Conservation (phyloP, 192 early-diverging fungal genomes). For the Borealophlyctis nickersoniae region DNA sequence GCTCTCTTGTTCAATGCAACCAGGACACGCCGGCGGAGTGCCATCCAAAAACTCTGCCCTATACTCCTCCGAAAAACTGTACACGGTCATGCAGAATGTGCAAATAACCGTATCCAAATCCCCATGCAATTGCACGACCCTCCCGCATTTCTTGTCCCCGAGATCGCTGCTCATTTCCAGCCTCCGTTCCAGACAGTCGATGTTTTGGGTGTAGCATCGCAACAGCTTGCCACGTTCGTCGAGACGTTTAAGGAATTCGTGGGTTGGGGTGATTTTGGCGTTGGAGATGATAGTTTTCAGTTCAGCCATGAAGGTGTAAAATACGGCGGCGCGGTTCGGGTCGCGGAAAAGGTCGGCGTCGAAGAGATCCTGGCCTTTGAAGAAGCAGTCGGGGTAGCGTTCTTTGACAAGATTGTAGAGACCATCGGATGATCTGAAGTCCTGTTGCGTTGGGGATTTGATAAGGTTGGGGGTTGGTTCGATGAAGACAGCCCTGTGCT, state of each 20-base stretch:
- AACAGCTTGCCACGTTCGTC: constrained; percentile 73
- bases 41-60: constrained; percentile 68
- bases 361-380: constrained; percentile 80
- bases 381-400: constrained; percentile 65
- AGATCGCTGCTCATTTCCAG: constrained; percentile 42
- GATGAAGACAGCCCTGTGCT: neutral
- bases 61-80: constrained; percentile 50
- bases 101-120: constrained; percentile 83
- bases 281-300: constrained; percentile 68
- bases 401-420: constrained; percentile 82
- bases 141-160: constrained; percentile 47
- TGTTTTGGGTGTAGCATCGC: constrained; percentile 94
- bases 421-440: constrained; percentile 79
- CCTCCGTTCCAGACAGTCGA: constrained; percentile 85
- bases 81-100: constrained; percentile 73
- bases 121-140: constrained; percentile 91
- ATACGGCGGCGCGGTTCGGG: constrained; percentile 51
- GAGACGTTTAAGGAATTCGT: constrained; percentile 78
- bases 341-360: constrained; percentile 78
- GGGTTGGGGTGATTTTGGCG: constrained; percentile 79
- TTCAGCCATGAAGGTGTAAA: constrained; percentile 81
- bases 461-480: neutral
- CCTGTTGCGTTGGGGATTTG: too few species aligned
- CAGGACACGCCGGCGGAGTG: constrained; percentile 63
- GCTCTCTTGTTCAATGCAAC: constrained; percentile 49